Evolutionary conservation across 2,329 filamentous ascomycete genomes (phyloP), one percentile per base, ranked within the genome.

Genomic region (Ophiostoma ulmi): DNA sequence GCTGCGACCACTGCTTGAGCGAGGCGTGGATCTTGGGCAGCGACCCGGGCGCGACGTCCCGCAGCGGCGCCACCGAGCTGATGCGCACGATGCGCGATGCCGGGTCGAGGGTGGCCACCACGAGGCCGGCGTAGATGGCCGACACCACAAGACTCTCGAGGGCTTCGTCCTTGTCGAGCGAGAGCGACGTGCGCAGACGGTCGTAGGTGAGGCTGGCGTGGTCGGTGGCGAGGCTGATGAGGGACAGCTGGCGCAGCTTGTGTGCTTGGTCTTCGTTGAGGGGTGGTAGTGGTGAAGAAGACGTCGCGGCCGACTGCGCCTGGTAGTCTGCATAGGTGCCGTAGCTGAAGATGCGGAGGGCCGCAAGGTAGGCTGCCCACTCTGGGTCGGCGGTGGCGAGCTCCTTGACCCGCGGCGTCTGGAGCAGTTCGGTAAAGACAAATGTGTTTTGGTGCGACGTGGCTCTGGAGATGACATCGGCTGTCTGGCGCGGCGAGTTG

Each of bases 381-480:
- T 96, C 90, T 48, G 84, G 78, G n/a, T 76, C 74, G 26, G 77
- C 77, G 10, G 79, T 79, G 55, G 83, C 83, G 64, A 98, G 88
- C 14, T 87, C 85, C 80, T 95, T 91, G 75, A 98, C 89, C 75
- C 92, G 88, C 0, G 91, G 88, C 0, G 89, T 88, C 76, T 91
- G 86, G 52, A 99, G 88, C n/a, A 99, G 89, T 81, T 98, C 94
- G 75, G 91, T 88, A 82, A 99, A 99, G 81, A 98, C 86, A 80
- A 90, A 99, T 74, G 94, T 97, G 80, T 93, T 92, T 38, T 91
- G 88, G 70, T 90, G 90, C n/a, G 93, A 93, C 68, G 93, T 98
- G 73, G 94, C 95, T 80, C 93, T 92, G 64, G 86, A 88, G 78
- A 98, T 87, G 70, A 98, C 87, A 78, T 97, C 93, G 77, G 91